These are phyloP conservation scores for Tremella yokohamensis DNA, from an alignment of 768 basidiomycete genomes.

Conservation along the genomic window DNA sequence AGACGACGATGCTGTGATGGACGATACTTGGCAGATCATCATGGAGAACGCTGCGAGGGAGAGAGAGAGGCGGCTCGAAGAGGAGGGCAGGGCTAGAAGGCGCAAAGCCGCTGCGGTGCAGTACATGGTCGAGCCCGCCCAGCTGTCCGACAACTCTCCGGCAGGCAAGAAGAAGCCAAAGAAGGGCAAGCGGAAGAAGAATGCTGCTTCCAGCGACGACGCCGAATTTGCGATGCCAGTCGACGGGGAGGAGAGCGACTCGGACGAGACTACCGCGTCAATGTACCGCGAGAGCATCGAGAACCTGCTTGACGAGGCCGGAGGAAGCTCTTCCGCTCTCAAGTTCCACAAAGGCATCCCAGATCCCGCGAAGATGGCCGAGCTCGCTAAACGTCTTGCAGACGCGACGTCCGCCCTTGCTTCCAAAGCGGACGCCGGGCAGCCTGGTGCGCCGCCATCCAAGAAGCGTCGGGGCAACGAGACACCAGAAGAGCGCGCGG, in stretches of 20 bases:
- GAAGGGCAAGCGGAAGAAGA: constrained; percentile 43
- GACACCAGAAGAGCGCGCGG: constrained; percentile 13
- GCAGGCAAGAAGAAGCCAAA: constrained; percentile 47
- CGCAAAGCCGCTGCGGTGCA: constrained; percentile 62
- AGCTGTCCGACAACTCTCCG: constrained; percentile 19
- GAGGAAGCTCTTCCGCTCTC: not conserved
- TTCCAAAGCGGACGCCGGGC: not conserved
- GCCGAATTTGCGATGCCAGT: constrained; percentile 16
- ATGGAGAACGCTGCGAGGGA: constrained; percentile 57
- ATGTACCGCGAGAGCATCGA: constrained; percentile 10
- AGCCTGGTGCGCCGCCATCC: not conserved
- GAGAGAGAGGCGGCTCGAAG: constrained; percentile 57
- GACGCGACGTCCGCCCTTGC: not conserved
- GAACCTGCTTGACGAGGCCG: constrained; percentile 14
- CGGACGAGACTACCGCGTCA: constrained; percentile 3
- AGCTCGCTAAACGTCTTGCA: not conserved
- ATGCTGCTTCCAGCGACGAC: constrained; percentile 2
- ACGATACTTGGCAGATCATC: constrained; percentile 70
- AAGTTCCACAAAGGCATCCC: constrained; percentile 1
- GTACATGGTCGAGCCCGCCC: constrained; percentile 25
- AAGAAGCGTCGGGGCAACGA: constrained; percentile 8
- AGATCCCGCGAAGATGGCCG: constrained; percentile 7
- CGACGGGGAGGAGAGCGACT: constrained; percentile 16
- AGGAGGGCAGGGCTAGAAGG: constrained; percentile 67
- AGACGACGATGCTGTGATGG: constrained; percentile 17